These are phyloP conservation scores for Penicillium atrosanguineum DNA, from an alignment of 495 filamentous ascomycete species.

Conservation along the genomic window DNA sequence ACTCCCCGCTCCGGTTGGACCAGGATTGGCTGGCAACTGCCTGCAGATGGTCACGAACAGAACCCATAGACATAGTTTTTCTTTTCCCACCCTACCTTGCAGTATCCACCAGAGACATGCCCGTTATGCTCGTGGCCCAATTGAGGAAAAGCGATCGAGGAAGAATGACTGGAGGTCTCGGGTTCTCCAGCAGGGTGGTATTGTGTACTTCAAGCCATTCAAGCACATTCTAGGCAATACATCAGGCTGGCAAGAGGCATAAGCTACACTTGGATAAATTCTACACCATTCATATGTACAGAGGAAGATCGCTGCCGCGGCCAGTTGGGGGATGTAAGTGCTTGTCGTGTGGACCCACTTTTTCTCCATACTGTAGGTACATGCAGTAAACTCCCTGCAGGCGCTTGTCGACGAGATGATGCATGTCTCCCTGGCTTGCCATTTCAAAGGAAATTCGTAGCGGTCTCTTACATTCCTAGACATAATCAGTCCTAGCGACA, in stretches of 20 bases:
- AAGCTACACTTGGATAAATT: too few species aligned
- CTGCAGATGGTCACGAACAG: background rate
- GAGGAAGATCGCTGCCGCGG: background rate
- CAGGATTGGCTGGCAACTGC: background rate
- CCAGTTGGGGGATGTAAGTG: background rate
- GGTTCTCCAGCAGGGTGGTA: background rate
- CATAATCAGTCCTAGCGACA: background rate
- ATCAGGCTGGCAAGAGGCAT: too few species aligned
- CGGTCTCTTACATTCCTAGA: slow-evolving; percentile 2
- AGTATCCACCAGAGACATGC: background rate
- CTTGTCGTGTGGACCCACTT: background rate
- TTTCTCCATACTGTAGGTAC: background rate
- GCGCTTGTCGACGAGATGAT: background rate
- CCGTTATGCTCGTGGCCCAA: background rate
- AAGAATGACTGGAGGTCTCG: background rate
- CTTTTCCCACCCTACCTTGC: background rate
- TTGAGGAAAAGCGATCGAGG: too few species aligned
- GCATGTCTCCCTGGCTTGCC: background rate
- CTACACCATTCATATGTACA: background rate
- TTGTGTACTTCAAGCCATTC: background rate
- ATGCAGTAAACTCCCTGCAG: too few species aligned
- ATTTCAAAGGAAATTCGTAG: background rate
- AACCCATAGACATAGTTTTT: background rate
- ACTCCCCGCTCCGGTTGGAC: background rate
- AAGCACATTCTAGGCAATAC: background rate